These are phyloP conservation scores for Mucor racemosus DNA, from an alignment of 371 early-diverging fungal genomes.

Conservation along the genomic window DNA sequence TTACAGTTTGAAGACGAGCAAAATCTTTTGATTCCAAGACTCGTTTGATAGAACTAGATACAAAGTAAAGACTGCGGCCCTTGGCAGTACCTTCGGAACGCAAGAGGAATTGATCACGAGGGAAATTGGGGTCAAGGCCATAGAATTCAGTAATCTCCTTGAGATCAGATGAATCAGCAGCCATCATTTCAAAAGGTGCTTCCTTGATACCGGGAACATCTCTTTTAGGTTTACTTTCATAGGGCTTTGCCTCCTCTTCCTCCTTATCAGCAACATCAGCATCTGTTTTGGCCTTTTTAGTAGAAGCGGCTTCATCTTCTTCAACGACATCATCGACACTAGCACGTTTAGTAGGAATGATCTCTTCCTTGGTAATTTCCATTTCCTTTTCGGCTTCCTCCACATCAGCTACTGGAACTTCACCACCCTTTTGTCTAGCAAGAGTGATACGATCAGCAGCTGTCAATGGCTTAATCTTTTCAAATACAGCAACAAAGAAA, in stretches of 20 bases:
- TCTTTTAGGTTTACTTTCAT: conserved; percentile 40
- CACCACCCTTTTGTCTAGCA: conserved; percentile 31
- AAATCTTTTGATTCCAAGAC: conserved; percentile 72
- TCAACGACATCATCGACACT: conserved; percentile 15
- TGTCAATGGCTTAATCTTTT: conserved; percentile 76
- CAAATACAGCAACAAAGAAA: conserved; percentile 98
- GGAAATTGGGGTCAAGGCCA: conserved; percentile 74
- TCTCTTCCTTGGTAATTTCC: conserved; percentile 2
- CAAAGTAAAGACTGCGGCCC: conserved; percentile 82
- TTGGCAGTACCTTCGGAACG: conserved; percentile 72
- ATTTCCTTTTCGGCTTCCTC: conserved; percentile 34
- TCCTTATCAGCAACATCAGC: conserved; percentile 13
- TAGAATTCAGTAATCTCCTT: conserved; percentile 66
- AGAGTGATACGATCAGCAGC: conserved; percentile 54
- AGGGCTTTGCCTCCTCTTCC: conserved; percentile 26
- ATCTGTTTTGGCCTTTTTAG: conserved; percentile 27
- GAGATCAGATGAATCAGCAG: conserved; percentile 59
- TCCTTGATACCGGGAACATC: conserved; percentile 66
- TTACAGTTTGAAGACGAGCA: conserved; percentile 78
- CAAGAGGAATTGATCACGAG: conserved; percentile 80
- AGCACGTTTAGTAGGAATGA: conserved; percentile 22
- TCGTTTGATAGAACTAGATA: conserved; percentile 73
- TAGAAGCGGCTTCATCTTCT: not conserved
- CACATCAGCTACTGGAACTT: conserved; percentile 20
- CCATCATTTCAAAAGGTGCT: conserved; percentile 80